Evolutionary conservation across 306 rosid species (phyloP), one percentile per base, ranked within the genome.

Genomic region (Dryas octopetala): DNA sequence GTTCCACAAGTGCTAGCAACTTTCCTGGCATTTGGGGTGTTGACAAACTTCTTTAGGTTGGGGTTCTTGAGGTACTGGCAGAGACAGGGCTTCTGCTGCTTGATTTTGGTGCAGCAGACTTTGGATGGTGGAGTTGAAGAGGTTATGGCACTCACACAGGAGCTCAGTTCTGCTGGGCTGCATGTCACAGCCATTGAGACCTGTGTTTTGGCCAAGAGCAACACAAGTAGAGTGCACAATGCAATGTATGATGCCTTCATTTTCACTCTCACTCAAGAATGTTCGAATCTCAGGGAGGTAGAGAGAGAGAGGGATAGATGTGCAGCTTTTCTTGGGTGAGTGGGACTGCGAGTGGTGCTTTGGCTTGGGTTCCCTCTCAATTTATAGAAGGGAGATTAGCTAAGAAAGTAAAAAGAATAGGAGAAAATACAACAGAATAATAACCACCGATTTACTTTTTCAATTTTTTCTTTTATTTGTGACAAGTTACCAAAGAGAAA

Each of bases 1-100:
- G 99, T 89, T 3, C 96, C 95, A 86, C 99, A 96, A 74, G 91
- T 87, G 74, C 60, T 88, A 9, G 99, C 99, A 82, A 96, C 99
- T 83, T 78, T 90, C 84, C 93, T 89, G 23, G 99, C 98, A 83
- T 96, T 96, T 14, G 99, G 98, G 47, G 98, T 76, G 92, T 84
- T 81, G 59, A 92, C 99, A 83, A 92, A 87, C 83, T 86, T 90
- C 90, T 88, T 92, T 63, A 96, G 93, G 75, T 84, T 90, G 19
- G 99, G 99, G 76, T 96, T 92, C 80, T 85, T 87, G 72, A 96
- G 87, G 84, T 96, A 92, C 74, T 86, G 88, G 82, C 99, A 96
- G 71, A 96, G 97, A 85, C 99, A 96, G 13, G 99, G 98, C 62
- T 85, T 90, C 83, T 96, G 99, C 73, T 96, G 91, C 84, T 89